phyloP scores from a whole-genome alignment of 148 eudicot species.

The Talinum fruticosum region DNA sequence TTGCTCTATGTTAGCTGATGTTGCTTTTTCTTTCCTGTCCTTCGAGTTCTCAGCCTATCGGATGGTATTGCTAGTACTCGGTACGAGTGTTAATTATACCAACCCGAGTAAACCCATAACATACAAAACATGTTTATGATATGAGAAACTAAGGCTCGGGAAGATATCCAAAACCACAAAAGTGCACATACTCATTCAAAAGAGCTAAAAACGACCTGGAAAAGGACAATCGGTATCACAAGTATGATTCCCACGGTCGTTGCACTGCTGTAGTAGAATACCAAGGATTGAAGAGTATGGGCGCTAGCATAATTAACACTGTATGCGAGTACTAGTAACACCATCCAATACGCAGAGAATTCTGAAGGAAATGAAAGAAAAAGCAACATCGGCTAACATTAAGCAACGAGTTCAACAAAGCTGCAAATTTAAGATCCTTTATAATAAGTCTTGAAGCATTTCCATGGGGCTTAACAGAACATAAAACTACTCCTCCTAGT shows the following conservation, averaged over 20 bases:
- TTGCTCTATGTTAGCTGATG: slow-evolving; percentile 6
- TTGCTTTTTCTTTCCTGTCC: slow-evolving; percentile 15
- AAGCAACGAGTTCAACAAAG: not conserved
- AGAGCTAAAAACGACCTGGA: slow-evolving; percentile 54
- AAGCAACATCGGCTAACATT: slow-evolving; percentile 7
- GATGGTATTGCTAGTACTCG: slow-evolving; percentile 56
- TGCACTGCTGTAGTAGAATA: slow-evolving; percentile 88
- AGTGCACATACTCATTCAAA: not conserved
- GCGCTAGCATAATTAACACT: slow-evolving; percentile 54
- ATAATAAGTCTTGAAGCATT: slow-evolving; percentile 5
- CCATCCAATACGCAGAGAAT: slow-evolving; percentile 51
- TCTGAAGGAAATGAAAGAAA: slow-evolving; percentile 47
- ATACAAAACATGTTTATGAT: not conserved
- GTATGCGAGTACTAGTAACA: slow-evolving; percentile 66
- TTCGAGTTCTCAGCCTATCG: slow-evolving; percentile 71
- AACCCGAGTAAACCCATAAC: not conserved
- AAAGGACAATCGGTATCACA: slow-evolving; percentile 75
- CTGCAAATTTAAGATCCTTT: not conserved
- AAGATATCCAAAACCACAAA: not conserved
- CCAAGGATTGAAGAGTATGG: slow-evolving; percentile 65
- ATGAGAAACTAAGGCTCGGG: not conserved
- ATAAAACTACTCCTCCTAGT: not conserved
- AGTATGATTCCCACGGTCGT: slow-evolving; percentile 83
- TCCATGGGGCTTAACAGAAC: slow-evolving; percentile 2
- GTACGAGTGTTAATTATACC: slow-evolving; percentile 44